Conservation (phyloP, 1,284 basidiomycete species). For the Rhodotorula sp. region DNA sequence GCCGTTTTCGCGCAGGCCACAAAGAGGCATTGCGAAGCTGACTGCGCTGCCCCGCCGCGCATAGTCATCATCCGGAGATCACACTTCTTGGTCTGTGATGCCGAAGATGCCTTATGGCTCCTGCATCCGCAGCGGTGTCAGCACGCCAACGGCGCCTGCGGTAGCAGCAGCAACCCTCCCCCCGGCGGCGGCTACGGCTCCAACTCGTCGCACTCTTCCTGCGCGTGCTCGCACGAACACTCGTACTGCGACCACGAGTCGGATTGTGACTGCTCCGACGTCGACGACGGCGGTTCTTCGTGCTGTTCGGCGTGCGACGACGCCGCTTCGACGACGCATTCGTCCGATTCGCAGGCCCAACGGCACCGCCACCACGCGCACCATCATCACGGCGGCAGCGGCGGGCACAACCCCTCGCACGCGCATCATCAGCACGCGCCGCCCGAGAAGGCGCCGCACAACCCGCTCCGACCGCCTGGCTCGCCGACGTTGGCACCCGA, state of each 20-base stretch:
- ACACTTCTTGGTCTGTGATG: constrained; percentile 34
- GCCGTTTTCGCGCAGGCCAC: no score
- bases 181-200: constrained; percentile 13
- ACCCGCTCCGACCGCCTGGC: constrained; percentile 35
- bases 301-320: constrained; percentile 9
- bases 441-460: constrained; percentile 23
- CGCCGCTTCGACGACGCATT: constrained; percentile 2
- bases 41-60: neutral
- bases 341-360: constrained; percentile 2
- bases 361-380: constrained; percentile 4
- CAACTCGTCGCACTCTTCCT: neutral
- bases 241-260: constrained; percentile 14
- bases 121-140: constrained; percentile 21
- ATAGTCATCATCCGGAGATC: constrained; percentile 32
- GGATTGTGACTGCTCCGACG: constrained; percentile 3
- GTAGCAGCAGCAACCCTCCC: neutral
- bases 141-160: constrained; percentile 8
- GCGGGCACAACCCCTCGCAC: neutral
- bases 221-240: constrained; percentile 12
- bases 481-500: constrained; percentile 35
- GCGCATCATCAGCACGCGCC: constrained; percentile 5
- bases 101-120: constrained; percentile 40
- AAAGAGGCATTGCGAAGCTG: neutral
- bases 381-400: neutral
- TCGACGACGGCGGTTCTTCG: constrained; percentile 2